Base-by-base conservation (phyloP, 352 stramenopile species). In the Blastocystis sp. region DNA sequence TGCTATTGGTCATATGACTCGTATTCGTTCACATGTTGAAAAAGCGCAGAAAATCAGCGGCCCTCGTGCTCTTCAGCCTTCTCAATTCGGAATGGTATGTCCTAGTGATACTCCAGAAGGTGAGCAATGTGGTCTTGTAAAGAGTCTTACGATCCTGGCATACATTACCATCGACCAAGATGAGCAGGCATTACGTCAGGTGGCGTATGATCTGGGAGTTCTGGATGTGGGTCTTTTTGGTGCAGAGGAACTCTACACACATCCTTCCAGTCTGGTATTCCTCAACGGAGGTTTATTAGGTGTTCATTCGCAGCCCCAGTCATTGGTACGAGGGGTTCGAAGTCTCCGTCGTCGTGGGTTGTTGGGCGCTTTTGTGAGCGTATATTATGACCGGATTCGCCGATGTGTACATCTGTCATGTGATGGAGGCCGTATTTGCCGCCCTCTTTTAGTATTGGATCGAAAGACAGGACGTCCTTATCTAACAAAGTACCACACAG, bases 81-180 rank as follows among this genome's bases (percentile, higher is more conserved):
- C 94, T 55, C 97, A 99, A 92, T 99, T 97, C 96, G 97, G 97
- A 47, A 99, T 99, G 97, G 92, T 99, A n/a, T 97, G 97, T 93
- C 96, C 96, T 0, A 96, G 96, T 5, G 97, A 99, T 92, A 99
- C 97, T 1, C 97, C 97, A 1, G 97, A 99, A 94, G 97, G 97
- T 87, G 97, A 99, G 92, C 95, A 96, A 6, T 99, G 97, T 92
- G 97, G 97, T 90, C 93, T 99, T 37, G 97, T 99, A 4, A 99
- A 99, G 91, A 99, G 99, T 90, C 92, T 99, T 37, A 97, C 96
- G 5, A 91, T 99, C 43, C 91, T 99, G n/a, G 97, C 96, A 39
- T 97, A 99, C 79, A 98, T 99, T 84, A 97, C 94, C 23, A 95
- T 92, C 6, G 95, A 97, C 87, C 93, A 96, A 87, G 95, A 98